Base-by-base conservation (phyloP, 2,329 filamentous ascomycete species). In the Nothomitra cinnamomea region DNA sequence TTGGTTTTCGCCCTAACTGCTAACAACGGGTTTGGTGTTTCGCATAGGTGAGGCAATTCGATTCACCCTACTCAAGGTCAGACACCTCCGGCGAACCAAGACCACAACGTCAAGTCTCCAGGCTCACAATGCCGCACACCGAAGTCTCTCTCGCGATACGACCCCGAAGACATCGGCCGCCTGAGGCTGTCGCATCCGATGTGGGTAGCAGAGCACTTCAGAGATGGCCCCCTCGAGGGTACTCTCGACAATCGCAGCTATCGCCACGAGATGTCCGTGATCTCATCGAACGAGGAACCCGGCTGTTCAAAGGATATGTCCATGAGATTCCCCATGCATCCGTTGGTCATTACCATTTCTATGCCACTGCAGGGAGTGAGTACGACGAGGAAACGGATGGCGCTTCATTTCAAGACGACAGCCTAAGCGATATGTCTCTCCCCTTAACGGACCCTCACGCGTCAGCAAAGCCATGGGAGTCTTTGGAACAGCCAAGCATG, bases 401-500 rank as follows among this genome's bases (percentile, higher is more conserved):
- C 22, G 65, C 65, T 5, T 43, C 60, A 1, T 64, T 65, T 54
- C 63, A 62, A 53, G 62, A 65, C 42, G 57, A 62, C 21, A 62
- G 67, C 7, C 69, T 66, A 55, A 56, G 60, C 36, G 64, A 66
- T 28, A 65, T 67, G 6, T 67, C 67, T 15, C 60, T 69, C 53
- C 66, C 66, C 41, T 60, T 69, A 59, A 63, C 62, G 13, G 65
- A 52, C 61, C 67, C 59, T 15, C 75, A 17, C 21, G 17, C 15
- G 28, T 49, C 24, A 5, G 8, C 45, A 17, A 35, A 45, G 62
- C 82, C 80, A 1, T 87, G 80, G 83, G 77, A 83, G 57, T 82
- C 83, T 1, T 70, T 87, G 24, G 84, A 88, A 62, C 82, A 87
- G 61, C 84, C 84, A 3, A 85, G 81, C 62, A 79, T 80, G 65